A percentile compares a stretch with the other conserved stretches of the same genome.
Evolutionary conservation across 257 asterid species (phyloP).

Genomic region (Pogostemon cablin): DNA sequence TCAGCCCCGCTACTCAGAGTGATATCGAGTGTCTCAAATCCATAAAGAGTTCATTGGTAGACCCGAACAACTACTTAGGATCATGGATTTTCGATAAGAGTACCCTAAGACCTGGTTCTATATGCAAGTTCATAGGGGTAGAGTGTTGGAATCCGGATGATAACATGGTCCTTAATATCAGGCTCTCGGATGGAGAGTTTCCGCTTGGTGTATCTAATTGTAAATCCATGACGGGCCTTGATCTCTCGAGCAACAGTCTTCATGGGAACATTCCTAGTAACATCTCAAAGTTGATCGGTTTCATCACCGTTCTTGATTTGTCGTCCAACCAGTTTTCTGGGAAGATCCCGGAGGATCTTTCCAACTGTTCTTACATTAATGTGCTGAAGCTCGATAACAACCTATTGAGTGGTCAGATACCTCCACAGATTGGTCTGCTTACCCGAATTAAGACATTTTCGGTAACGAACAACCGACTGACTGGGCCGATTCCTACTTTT

Average conservation of each 20-base stretch:
- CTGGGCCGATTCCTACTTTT: slow-evolving; percentile 44
- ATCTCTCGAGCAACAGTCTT: slow-evolving; percentile 68
- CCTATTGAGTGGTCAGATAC: slow-evolving; percentile 53
- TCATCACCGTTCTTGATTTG: slow-evolving; percentile 59
- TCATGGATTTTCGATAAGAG: slow-evolving; percentile 67
- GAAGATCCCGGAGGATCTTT: slow-evolving; percentile 57
- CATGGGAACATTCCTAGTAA: slow-evolving; percentile 58
- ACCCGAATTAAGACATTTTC: slow-evolving; percentile 42
- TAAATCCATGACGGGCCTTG: slow-evolving; percentile 69
- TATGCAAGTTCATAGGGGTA: slow-evolving; percentile 69
- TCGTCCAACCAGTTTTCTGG: slow-evolving; percentile 76
- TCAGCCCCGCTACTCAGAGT: slow-evolving; percentile 43
- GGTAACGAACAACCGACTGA: slow-evolving; percentile 43
- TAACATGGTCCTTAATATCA: slow-evolving; percentile 65
- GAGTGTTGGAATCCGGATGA: slow-evolving; percentile 83
- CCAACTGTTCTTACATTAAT: slow-evolving; percentile 62
- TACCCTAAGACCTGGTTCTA: slow-evolving; percentile 47
- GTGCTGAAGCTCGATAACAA: slow-evolving; percentile 58
- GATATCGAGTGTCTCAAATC: slow-evolving; percentile 71
- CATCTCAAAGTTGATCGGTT: slow-evolving; percentile 47
- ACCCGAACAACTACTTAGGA: slow-evolving; percentile 52
- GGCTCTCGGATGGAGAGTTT: slow-evolving; percentile 60
- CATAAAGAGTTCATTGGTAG: slow-evolving; percentile 48
- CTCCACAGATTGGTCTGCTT: slow-evolving; percentile 43
- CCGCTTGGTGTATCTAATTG: slow-evolving; percentile 64